phyloP scores from a whole-genome alignment of 768 basidiomycete species.

The Tulasnella sp. region DNA sequence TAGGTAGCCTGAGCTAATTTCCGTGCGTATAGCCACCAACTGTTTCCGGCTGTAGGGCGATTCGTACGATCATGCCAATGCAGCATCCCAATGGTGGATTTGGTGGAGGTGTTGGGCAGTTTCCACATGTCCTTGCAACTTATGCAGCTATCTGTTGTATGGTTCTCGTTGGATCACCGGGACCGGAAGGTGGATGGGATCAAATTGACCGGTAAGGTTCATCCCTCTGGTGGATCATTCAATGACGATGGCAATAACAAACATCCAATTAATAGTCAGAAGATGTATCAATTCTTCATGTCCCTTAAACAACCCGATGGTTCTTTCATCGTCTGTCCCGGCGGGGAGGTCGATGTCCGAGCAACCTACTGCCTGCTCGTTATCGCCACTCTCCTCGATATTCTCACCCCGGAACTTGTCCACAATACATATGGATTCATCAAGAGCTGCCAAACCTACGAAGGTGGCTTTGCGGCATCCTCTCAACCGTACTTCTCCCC shows the following conservation, averaged over 20 bases:
- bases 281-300: slow-evolving; percentile 83
- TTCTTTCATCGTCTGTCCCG: slow-evolving; percentile 77
- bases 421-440: slow-evolving; percentile 67
- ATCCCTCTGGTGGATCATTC: background rate
- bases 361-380: slow-evolving; percentile 89
- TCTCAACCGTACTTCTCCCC: slow-evolving; percentile 55
- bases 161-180: slow-evolving; percentile 68
- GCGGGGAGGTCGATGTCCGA: slow-evolving; percentile 94
- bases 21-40: too few relatives aligned
- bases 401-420: slow-evolving; percentile 83
- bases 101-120: slow-evolving; percentile 81
- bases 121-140: slow-evolving; percentile 78
- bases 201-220: slow-evolving; percentile 60
- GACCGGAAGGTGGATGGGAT: slow-evolving; percentile 72
- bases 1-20: slow-evolving; percentile 24
- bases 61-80: slow-evolving; percentile 68
- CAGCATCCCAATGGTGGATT: slow-evolving; percentile 88
- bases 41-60: slow-evolving; percentile 45
- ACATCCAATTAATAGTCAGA: slow-evolving; percentile 37
- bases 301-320: slow-evolving; percentile 87
- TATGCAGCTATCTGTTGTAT: slow-evolving; percentile 81
- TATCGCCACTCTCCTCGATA: slow-evolving; percentile 68
- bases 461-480: slow-evolving; percentile 83
- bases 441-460: slow-evolving; percentile 81
- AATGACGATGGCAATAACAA: background rate